Evolutionary conservation across 768 basidiomycete species (phyloP), one percentile per base, ranked within the genome.

Genomic region (Boletus reticulatus): DNA sequence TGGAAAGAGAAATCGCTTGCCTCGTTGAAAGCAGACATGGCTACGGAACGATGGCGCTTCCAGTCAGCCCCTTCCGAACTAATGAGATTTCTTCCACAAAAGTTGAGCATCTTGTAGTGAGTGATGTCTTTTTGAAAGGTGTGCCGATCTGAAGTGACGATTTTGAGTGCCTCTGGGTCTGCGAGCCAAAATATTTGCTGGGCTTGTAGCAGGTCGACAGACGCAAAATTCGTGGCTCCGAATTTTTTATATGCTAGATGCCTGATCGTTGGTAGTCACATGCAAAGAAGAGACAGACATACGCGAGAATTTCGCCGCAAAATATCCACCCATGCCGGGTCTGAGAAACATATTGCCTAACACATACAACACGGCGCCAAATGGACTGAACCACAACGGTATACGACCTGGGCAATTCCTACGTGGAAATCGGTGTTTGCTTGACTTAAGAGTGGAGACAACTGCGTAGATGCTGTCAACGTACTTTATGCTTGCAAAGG

Each of bases 11-110:
- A 29, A 9, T 32, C 14, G 45, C 64, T 46, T 50, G 69, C 80
- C 67, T 82, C 81, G 43, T 74, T 80, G 65, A 82, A 82, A 0
- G 81, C 81, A 13, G 78, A 74, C 50, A 77, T 80, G 27, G 78
- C 69, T 0, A 79, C 69, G 10, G 62, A 65, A 42, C 78, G 71
- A 57, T 81, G 80, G 3, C 78, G 70, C 48, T 76, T 76, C 80
- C 80, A 82, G n/a, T 77, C 73, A 0, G 72, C 50, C 7, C 74
- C 78, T 48, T 79, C 79, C 0, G 64, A 61, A 6, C 75, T 72
- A 24, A 82, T 60, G 2, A 83, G 53, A 59, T 78, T 82, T 22
- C 53, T 55, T 1, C 81, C 81, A 17, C 77, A 80, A 39, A 81
- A 72, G 48, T 77, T 76, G 43, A 80, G 39, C 0, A 72, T 52